A percentile compares a stretch with the other conserved stretches of the same genome.
These are phyloP conservation scores for Leucogyrophana mollusca DNA, from an alignment of 768 basidiomycete species.

Conservation along the genomic window DNA sequence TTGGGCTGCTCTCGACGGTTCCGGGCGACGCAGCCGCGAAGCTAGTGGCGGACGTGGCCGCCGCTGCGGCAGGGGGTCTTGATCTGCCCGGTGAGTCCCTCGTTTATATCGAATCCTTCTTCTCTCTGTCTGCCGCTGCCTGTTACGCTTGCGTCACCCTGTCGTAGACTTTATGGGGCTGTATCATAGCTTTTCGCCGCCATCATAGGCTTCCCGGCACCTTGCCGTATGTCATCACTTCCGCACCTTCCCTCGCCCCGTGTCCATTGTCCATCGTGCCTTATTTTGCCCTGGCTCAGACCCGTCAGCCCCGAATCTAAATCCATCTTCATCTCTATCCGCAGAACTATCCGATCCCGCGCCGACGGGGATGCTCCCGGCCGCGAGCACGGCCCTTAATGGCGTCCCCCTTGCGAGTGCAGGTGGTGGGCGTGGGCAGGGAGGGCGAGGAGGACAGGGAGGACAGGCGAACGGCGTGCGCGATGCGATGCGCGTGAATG, in stretches of 20 bases:
- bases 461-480: slow-evolving; percentile 15
- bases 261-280: too few species aligned
- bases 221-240: too few species aligned
- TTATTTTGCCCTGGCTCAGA: too few species aligned
- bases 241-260: too few species aligned
- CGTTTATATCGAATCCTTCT: slow-evolving; percentile 15
- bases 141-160: too few species aligned
- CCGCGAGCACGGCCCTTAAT: slow-evolving; percentile 21
- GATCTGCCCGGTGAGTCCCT: slow-evolving; percentile 28
- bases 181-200: neutral
- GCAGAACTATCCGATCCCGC: slow-evolving; percentile 41
- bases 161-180: too few species aligned
- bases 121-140: slow-evolving; percentile 20
- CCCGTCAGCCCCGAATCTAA: too few species aligned
- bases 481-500: slow-evolving; percentile 7
- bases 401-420: slow-evolving; percentile 28
- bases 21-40: slow-evolving; percentile 48
- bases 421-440: neutral
- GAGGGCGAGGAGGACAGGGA: neutral
- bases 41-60: slow-evolving; percentile 33
- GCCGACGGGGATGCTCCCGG: slow-evolving; percentile 30
- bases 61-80: slow-evolving; percentile 27
- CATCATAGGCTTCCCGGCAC: neutral
- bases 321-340: slow-evolving; percentile 5
- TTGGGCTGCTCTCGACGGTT: slow-evolving; percentile 73